Conservation (phyloP, 257 asterid species). For the Rehmannia glutinosa region DNA sequence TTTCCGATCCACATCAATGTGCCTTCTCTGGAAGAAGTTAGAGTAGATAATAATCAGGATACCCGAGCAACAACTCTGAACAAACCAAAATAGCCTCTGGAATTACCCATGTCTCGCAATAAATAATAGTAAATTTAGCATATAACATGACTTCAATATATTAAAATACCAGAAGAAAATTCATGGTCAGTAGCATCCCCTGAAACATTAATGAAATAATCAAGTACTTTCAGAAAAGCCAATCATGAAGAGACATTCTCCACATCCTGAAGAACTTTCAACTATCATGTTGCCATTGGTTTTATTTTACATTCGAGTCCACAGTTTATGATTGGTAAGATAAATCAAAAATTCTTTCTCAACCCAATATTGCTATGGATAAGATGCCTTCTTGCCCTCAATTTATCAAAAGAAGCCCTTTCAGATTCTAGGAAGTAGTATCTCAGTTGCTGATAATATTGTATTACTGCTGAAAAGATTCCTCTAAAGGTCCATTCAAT, state of each 20-base stretch:
- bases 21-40: slow-evolving; percentile 48
- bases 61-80: slow-evolving; percentile 9
- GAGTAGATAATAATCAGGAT: slow-evolving; percentile 12
- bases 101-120: not conserved
- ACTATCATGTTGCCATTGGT: not conserved
- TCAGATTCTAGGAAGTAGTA: not conserved
- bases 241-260: not conserved
- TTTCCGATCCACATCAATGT: slow-evolving; percentile 38
- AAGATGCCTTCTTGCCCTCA: not conserved
- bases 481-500: not conserved
- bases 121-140: not conserved
- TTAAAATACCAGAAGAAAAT: not conserved
- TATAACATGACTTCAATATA: not conserved
- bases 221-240: slow-evolving; percentile 2
- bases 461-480: not conserved
- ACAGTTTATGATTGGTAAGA: not conserved
- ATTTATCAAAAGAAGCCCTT: not conserved
- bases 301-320: not conserved
- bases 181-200: not conserved
- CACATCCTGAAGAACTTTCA: not conserved
- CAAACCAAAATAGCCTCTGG: not conserved
- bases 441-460: not conserved
- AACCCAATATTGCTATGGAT: not conserved
- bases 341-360: not conserved
- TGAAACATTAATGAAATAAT: not conserved